Evolutionary conservation across 768 basidiomycete species (phyloP).

Genomic region (Tulasnella sp.): DNA sequence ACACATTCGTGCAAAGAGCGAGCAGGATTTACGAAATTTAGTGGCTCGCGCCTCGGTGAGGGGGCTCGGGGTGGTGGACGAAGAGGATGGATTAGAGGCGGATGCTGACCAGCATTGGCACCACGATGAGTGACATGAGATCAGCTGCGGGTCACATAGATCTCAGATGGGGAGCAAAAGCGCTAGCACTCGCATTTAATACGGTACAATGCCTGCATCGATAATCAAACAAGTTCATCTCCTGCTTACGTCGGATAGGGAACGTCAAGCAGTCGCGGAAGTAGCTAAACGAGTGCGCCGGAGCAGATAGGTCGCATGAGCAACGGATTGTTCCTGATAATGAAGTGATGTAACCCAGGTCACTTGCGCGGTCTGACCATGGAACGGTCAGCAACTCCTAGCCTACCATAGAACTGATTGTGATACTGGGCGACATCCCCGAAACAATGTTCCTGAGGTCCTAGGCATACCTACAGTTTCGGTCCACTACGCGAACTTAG

Average conservation of each 20-base stretch:
- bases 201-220: neutral
- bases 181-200: neutral
- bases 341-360: too few species aligned
- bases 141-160: neutral
- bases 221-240: neutral
- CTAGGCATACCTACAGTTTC: too few species aligned
- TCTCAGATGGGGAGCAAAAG: too few species aligned
- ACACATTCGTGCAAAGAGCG: neutral
- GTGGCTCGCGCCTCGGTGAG: slow-evolving; percentile 1
- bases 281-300: too few species aligned
- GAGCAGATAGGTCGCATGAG: too few species aligned
- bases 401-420: too few species aligned
- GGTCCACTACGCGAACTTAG: too few species aligned
- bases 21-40: slow-evolving; percentile 22
- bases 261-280: neutral
- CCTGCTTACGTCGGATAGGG: neutral
- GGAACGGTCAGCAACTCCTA: too few species aligned
- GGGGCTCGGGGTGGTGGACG: neutral
- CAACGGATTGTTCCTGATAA: too few species aligned
- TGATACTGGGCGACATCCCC: too few species aligned
- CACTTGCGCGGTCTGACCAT: too few species aligned
- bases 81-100: slow-evolving; percentile 30
- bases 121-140: slow-evolving; percentile 33
- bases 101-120: slow-evolving; percentile 46
- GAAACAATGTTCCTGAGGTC: too few species aligned